Evolutionary conservation across 163 green algal species (phyloP).

Genomic region (Scenedesmus sp.): DNA sequence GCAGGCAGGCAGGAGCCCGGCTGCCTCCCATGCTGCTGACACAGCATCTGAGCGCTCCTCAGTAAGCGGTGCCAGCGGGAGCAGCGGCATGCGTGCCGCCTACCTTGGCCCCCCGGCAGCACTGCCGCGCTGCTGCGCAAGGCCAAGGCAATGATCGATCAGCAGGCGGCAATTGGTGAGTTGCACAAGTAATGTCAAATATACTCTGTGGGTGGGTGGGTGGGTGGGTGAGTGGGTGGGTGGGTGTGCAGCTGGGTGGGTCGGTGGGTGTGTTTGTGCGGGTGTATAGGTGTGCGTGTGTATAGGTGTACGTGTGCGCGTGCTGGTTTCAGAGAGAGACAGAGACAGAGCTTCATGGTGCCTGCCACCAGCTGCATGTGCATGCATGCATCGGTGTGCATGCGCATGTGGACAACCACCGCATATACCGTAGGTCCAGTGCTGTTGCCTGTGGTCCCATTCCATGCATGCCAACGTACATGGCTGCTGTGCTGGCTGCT

Average conservation of each 20-base stretch:
- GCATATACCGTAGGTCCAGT: not conserved
- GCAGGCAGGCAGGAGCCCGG: not conserved
- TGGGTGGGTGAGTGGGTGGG: too few relatives aligned
- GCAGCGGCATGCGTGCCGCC: not conserved
- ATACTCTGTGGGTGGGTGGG: not conserved
- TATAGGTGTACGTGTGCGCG: too few relatives aligned
- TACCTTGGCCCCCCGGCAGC: not conserved
- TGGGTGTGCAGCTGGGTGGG: too few relatives aligned
- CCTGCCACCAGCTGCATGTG: not conserved
- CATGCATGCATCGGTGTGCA: not conserved
- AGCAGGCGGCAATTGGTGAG: slow-evolving; percentile 25
- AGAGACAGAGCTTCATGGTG: too few relatives aligned
- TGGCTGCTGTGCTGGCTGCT: not conserved
- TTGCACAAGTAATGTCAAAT: not conserved
- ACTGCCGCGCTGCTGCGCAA: slow-evolving; percentile 21
- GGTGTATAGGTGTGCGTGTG: too few relatives aligned
- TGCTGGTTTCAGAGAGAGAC: too few relatives aligned
- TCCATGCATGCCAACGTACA: not conserved
- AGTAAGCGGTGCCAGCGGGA: slow-evolving; percentile 30
- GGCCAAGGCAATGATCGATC: slow-evolving; percentile 6
- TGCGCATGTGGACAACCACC: too few relatives aligned
- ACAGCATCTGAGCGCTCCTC: not conserved
- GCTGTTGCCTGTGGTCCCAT: not conserved
- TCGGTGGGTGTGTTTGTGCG: too few relatives aligned
- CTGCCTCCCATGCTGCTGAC: slow-evolving; percentile 8